Percentiles rank a stretch among this genome's conserved stretches.
These are phyloP conservation scores for Candida krabiensis DNA, from an alignment of 805 yeast species.

Conservation along the genomic window DNA sequence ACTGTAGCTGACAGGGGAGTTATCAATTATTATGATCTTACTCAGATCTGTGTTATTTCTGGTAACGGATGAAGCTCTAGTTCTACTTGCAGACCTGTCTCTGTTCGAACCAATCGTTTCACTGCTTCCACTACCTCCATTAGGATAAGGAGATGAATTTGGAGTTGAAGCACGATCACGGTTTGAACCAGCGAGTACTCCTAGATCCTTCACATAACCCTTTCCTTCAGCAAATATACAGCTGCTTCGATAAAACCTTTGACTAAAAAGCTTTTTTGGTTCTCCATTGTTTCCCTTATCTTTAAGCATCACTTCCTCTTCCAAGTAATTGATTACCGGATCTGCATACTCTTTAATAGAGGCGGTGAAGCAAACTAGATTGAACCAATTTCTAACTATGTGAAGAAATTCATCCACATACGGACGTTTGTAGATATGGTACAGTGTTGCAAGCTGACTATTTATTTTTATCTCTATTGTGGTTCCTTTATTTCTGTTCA, in stretches of 20 bases:
- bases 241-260: constrained; percentile 73
- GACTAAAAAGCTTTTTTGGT: constrained; percentile 43
- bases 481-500: constrained; percentile 50
- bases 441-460: constrained; percentile 72
- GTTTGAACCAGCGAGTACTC: constrained; percentile 30
- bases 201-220: constrained; percentile 82
- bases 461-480: constrained; percentile 79
- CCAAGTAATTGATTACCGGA: constrained; percentile 92
- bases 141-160: constrained; percentile 15
- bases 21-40: constrained; percentile 78
- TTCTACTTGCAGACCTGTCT: constrained; percentile 32
- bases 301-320: constrained; percentile 48
- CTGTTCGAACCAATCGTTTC: constrained; percentile 15
- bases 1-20: constrained; percentile 88
- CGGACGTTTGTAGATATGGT: constrained; percentile 90
- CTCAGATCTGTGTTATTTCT: constrained; percentile 50
- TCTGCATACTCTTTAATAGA: constrained; percentile 94
- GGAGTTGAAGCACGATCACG: constrained; percentile 11
- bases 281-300: constrained; percentile 22
- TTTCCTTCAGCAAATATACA: constrained; percentile 77
- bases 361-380: constrained; percentile 90
- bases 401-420: constrained; percentile 81
- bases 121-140: constrained; percentile 8
- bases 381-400: constrained; percentile 82
- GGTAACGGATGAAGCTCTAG: constrained; percentile 14